Percentiles rank a stretch among this genome's conserved stretches.
Evolutionary conservation across 1,139 yeast genomes (phyloP).

Genomic region (Candida sojae): DNA sequence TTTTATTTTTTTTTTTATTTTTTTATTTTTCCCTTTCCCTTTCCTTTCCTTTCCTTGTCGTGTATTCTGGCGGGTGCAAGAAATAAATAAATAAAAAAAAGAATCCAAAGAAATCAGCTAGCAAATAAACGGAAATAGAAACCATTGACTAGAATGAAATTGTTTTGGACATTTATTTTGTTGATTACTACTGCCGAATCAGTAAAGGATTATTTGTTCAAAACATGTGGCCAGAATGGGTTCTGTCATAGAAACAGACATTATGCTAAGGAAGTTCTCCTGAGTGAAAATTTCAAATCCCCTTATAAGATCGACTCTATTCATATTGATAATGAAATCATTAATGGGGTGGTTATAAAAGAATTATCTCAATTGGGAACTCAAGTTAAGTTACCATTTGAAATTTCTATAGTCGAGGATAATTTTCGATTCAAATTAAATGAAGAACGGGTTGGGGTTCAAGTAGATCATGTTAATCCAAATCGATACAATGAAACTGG

Average conservation of each 20-base stretch:
- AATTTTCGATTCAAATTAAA: constrained; percentile 38
- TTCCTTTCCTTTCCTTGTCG: too few species aligned
- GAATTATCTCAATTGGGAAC: constrained; percentile 21
- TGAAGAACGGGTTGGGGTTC: constrained; percentile 48
- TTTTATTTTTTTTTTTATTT: too few species aligned
- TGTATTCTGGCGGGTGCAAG: too few species aligned
- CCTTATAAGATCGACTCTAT: constrained; percentile 51
- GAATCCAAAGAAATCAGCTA: too few species aligned
- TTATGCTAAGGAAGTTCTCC: constrained; percentile 50
- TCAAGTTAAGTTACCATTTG: constrained; percentile 50
- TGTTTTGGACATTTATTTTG: constrained; percentile 3
- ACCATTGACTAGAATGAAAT: neutral
- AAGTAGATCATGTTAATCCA: constrained; percentile 24
- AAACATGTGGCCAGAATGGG: constrained; percentile 79
- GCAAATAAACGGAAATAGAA: too few species aligned
- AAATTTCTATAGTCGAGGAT: constrained; percentile 54
- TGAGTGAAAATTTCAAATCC: constrained; percentile 21
- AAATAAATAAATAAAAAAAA: too few species aligned
- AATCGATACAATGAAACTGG: constrained; percentile 63
- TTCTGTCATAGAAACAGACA: constrained; percentile 82
- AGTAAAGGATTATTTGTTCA: constrained; percentile 73
- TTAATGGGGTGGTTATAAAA: constrained; percentile 50
- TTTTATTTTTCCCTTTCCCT: too few species aligned
- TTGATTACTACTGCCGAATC: constrained; percentile 26
- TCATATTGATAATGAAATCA: constrained; percentile 16